phyloP scores from a whole-genome alignment of 352 stramenopile genomes.

The Globisporangium cylindrosporum region DNA sequence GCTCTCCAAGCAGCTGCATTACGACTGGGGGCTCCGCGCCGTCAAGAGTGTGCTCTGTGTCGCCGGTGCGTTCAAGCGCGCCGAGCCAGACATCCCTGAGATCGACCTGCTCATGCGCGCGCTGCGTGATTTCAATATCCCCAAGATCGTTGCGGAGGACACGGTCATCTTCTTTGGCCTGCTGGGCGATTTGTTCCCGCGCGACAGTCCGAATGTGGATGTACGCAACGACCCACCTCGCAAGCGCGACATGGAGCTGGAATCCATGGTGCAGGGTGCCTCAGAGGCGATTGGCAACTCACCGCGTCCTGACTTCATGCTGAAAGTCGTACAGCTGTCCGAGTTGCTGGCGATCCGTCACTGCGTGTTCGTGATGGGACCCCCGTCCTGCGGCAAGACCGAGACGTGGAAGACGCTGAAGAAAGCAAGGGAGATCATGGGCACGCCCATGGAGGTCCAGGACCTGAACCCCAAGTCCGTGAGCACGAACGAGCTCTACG shows the following conservation, averaged over 20 bases:
- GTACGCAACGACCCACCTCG: constrained; percentile 89
- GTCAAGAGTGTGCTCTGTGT: constrained; percentile 95
- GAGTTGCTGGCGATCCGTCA: constrained; percentile 95
- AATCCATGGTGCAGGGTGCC: constrained; percentile 85
- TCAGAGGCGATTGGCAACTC: constrained; percentile 81
- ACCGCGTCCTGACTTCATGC: constrained; percentile 81
- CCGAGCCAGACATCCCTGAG: constrained; percentile 91
- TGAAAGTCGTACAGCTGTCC: constrained; percentile 95
- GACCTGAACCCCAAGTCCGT: constrained; percentile 97
- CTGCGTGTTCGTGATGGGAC: constrained; percentile 96
- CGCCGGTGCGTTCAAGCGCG: constrained; percentile 92
- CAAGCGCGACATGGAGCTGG: constrained; percentile 91
- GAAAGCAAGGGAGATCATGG: constrained; percentile 86
- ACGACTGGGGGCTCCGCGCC: constrained; percentile 94
- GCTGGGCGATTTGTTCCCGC: constrained; percentile 93
- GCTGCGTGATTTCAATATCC: constrained; percentile 96
- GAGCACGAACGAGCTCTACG: constrained; percentile 95
- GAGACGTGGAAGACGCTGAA: constrained; percentile 94
- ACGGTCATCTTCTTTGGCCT: constrained; percentile 95
- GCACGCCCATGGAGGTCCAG: constrained; percentile 85
- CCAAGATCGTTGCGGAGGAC: constrained; percentile 95
- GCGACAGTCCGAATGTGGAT: constrained; percentile 79
- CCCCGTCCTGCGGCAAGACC: constrained; percentile 92
- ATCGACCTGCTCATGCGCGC: constrained; percentile 94
- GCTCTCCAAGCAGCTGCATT: constrained; percentile 94